A percentile compares a stretch with the other conserved stretches of the same genome.
Conservation (phyloP, 176 grass and related monocot genomes). For the Cenchrus fungigraminus region DNA sequence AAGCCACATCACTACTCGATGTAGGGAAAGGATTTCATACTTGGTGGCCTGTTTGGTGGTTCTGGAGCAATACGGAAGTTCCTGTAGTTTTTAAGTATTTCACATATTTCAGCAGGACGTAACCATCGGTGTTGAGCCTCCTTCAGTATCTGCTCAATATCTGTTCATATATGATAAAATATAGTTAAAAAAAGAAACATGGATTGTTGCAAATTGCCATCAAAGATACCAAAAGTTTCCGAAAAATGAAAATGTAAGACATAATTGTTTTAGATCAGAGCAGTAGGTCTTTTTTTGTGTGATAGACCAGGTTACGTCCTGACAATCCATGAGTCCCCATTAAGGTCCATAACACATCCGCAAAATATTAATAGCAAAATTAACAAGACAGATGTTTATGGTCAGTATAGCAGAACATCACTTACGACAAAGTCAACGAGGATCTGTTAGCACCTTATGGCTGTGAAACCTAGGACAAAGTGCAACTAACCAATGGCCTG, state of each 20-base stretch:
- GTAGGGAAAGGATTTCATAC: conserved; percentile 49
- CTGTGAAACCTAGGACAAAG: neutral
- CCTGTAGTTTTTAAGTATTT: conserved; percentile 83
- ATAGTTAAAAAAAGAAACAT: neutral
- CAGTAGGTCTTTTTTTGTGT: neutral
- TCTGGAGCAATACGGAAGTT: conserved; percentile 79
- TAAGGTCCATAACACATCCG: neutral
- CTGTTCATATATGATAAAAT: conserved; percentile 49
- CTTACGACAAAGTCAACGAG: neutral
- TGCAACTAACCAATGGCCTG: neutral
- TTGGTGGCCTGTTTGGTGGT: conserved; percentile 75
- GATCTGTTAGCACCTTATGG: neutral
- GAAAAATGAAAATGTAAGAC: neutral
- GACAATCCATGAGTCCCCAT: neutral
- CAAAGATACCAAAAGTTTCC: neutral
- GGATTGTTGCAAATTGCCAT: neutral
- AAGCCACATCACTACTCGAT: neutral
- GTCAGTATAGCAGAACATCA: neutral
- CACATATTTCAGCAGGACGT: conserved; percentile 89
- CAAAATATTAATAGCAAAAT: neutral
- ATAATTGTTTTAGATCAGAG: neutral
- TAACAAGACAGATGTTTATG: conserved; percentile 8
- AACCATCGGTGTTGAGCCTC: conserved; percentile 86
- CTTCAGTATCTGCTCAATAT: conserved; percentile 83
- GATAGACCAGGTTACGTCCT: neutral